Conservation (phyloP, 2,329 filamentous ascomycete species). For the Fusarium cicatricum region DNA sequence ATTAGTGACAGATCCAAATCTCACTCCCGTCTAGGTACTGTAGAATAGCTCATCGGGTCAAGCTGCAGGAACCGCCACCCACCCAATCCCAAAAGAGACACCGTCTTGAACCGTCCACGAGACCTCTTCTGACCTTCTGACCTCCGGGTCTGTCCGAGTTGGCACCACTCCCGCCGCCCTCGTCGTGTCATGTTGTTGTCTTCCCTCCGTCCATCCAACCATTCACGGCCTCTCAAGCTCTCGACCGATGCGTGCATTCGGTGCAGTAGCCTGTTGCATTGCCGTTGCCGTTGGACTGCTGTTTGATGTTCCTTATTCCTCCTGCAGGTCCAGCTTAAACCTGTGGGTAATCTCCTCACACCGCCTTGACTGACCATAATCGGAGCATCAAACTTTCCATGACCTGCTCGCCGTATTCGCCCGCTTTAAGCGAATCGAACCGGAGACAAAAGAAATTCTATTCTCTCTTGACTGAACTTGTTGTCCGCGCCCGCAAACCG, state of each 20-base stretch:
- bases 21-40: not conserved
- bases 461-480: slow-evolving; percentile 2
- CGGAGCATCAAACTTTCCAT: slow-evolving; percentile 17
- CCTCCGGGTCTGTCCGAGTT: slow-evolving; percentile 43
- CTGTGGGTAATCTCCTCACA: slow-evolving; percentile 27
- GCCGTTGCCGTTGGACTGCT: slow-evolving; percentile 17
- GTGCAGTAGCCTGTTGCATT: too few species aligned
- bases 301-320: not conserved
- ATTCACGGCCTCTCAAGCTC: not conserved
- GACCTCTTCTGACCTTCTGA: slow-evolving; percentile 30
- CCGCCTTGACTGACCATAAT: slow-evolving; percentile 37
- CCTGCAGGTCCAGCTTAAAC: not conserved
- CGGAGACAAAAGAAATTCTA: not conserved
- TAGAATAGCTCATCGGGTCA: slow-evolving; percentile 6
- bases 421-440: slow-evolving; percentile 28
- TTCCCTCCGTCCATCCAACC: slow-evolving; percentile 12
- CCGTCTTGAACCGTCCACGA: slow-evolving; percentile 33
- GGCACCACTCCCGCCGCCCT: slow-evolving; percentile 38
- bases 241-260: slow-evolving; percentile 41
- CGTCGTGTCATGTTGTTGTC: slow-evolving; percentile 28
- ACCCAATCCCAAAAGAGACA: too few species aligned
- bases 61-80: slow-evolving; percentile 43
- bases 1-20: slow-evolving; percentile 34
- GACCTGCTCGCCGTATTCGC: slow-evolving; percentile 28
- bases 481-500: slow-evolving; percentile 43